phyloP scores from a whole-genome alignment of 2,329 filamentous ascomycete genomes.

The Pyricularia pennisetigena region DNA sequence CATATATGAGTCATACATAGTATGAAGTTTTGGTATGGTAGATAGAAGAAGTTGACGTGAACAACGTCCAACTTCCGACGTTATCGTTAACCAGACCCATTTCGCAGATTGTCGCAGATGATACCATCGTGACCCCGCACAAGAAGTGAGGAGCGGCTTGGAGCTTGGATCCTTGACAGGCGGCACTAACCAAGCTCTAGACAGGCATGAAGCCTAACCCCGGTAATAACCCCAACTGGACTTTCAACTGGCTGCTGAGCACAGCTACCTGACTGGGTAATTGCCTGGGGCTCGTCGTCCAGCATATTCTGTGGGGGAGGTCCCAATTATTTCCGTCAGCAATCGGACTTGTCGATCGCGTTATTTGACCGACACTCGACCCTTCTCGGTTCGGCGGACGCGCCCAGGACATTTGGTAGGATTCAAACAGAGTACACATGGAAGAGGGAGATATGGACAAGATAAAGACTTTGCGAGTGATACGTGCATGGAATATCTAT shows the following conservation, averaged over 20 bases:
- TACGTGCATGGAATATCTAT: background rate
- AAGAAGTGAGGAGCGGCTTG: background rate
- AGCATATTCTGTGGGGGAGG: background rate
- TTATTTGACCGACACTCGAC: background rate
- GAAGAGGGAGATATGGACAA: background rate
- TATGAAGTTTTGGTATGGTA: too few species aligned
- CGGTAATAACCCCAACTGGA: background rate
- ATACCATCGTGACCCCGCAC: background rate
- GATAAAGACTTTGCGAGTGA: background rate
- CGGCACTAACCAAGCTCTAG: background rate
- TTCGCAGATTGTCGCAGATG: background rate
- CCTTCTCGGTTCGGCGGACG: background rate
- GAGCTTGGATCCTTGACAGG: background rate
- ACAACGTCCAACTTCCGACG: background rate
- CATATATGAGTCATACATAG: too few species aligned
- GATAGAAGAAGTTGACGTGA: background rate
- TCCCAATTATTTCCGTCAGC: background rate
- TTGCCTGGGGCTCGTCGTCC: background rate
- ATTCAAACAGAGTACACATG: too few species aligned
- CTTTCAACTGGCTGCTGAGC: background rate
- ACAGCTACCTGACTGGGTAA: background rate
- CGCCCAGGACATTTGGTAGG: background rate
- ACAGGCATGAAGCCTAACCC: background rate
- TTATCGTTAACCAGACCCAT: background rate
- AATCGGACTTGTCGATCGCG: background rate